Evolutionary conservation across 2,329 filamentous ascomycete species (phyloP).

Genomic region (Arthroderma sp.): DNA sequence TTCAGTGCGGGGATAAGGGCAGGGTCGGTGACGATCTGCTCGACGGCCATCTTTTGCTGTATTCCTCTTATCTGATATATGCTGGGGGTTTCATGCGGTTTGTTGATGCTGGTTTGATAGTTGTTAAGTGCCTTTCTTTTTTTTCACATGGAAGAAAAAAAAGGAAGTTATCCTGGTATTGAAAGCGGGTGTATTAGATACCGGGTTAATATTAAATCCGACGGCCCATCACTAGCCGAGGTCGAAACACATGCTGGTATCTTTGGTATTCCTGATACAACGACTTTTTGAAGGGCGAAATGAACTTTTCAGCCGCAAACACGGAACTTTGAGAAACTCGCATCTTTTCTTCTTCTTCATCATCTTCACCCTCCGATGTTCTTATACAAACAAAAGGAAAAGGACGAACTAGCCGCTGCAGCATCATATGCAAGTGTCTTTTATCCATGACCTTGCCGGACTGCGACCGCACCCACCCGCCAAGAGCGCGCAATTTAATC

Average conservation of each 20-base stretch:
- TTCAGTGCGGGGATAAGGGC: conserved; percentile 56
- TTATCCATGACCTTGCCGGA: not conserved
- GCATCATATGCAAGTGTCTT: not conserved
- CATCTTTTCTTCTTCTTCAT: not conserved
- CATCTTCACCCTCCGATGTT: not conserved
- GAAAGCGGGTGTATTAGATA: not conserved
- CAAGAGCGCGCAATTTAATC: not conserved
- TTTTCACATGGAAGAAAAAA: too few species aligned
- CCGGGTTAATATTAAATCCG: not conserved
- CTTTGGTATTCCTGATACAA: conserved; percentile 1
- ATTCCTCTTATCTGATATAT: too few species aligned
- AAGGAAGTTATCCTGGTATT: not conserved
- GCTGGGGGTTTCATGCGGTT: too few species aligned
- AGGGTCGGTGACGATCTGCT: conserved; percentile 51
- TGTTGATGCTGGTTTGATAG: too few species aligned
- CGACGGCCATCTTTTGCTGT: conserved; percentile 38
- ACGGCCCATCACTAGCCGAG: not conserved
- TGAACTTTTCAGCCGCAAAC: not conserved
- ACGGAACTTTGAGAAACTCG: not conserved
- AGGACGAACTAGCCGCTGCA: not conserved
- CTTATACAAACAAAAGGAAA: too few species aligned
- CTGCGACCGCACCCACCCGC: not conserved
- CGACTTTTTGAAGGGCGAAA: not conserved
- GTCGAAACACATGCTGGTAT: not conserved
- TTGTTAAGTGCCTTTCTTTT: too few species aligned